Percentiles rank a stretch among this genome's conserved stretches.
phyloP scores from a whole-genome alignment of 2,329 filamentous ascomycete genomes.

The Fusarium clavum region DNA sequence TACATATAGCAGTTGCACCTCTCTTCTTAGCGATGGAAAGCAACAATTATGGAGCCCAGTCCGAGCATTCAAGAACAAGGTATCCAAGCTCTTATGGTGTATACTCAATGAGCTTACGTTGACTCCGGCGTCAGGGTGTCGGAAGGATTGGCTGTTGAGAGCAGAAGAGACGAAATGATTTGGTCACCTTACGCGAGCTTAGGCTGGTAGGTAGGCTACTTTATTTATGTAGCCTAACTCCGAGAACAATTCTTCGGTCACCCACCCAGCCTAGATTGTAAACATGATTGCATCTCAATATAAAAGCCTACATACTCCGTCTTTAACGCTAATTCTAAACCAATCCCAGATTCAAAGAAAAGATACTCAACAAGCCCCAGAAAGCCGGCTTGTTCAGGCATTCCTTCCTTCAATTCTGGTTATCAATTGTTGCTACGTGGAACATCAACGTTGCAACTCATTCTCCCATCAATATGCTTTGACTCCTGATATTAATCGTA shows the following conservation, averaged over 20 bases:
- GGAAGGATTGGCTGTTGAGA: too few species aligned
- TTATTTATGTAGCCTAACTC: too few species aligned
- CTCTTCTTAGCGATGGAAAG: not conserved
- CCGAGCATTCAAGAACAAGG: not conserved
- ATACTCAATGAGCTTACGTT: not conserved
- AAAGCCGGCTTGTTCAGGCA: constrained; percentile 3
- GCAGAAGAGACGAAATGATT: too few species aligned
- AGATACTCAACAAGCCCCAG: not conserved
- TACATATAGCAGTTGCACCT: not conserved
- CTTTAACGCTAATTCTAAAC: constrained; percentile 24
- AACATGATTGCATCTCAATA: not conserved
- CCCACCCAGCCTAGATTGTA: not conserved
- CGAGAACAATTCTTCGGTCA: too few species aligned
- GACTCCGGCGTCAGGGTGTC: too few species aligned
- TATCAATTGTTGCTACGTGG: not conserved
- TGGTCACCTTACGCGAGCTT: too few species aligned
- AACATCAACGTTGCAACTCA: constrained; percentile 1
- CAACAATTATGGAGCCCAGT: not conserved
- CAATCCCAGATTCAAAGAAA: constrained; percentile 13
- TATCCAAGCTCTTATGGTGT: not conserved
- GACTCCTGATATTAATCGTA: constrained; percentile 32
- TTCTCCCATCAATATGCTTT: constrained; percentile 5
- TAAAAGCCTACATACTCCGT: constrained; percentile 14
- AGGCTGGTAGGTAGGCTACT: too few species aligned
- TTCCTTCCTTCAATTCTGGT: constrained; percentile 4